Evolutionary conservation across 164 flowering plant species (phyloP), one percentile per base, ranked within the genome.

Genomic region (Kalanchoe fedtschenkoi): DNA sequence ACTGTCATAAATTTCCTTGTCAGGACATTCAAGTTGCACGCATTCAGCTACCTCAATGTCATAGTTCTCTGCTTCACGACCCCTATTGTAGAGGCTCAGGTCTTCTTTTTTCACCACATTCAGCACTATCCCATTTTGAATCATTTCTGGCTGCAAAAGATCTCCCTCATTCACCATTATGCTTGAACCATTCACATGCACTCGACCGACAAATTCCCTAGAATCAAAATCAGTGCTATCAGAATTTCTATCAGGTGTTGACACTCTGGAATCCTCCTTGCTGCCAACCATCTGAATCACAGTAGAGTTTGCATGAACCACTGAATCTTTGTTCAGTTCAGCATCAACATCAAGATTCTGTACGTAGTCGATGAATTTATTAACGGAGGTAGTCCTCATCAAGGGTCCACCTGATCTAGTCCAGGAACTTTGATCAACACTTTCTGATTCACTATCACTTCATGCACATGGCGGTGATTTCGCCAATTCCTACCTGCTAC

Each of bases 341-440:
- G 70, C 19, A 60, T 85, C 96, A 43, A 61, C 16, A 53, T 83
- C 95, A 68, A 93, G 69, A 60, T 66, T 80, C 60, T 89, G 95
- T 46, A 95, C 82, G 69, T 74, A 90, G 57, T 87, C 86, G 8
- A 89, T 68, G 60, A 95, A 91, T 62, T 65, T 71, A 59, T 85
- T 76, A 9, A 97, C 97, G 9, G 99, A 95, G 29, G 90, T 65
- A 17, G 97, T 90, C 79, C 99, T 85, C 97, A 95, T 95, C 71
- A 91, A 69, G 7, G 99, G 99, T 15, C 99, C 99, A 62, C 99
- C 99, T 13, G 92, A 85, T 72, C 92, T 81, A 3, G 99, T 95
- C 99, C 99, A 95, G 41, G 93, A 78, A 70, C 71, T 78, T 26
- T 78, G 68, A 30, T 88, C 96, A 0, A 64, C 68, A 60, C 69